Base-by-base conservation (phyloP, 2,329 filamentous ascomycete genomes). In the Cercospora sp. region DNA sequence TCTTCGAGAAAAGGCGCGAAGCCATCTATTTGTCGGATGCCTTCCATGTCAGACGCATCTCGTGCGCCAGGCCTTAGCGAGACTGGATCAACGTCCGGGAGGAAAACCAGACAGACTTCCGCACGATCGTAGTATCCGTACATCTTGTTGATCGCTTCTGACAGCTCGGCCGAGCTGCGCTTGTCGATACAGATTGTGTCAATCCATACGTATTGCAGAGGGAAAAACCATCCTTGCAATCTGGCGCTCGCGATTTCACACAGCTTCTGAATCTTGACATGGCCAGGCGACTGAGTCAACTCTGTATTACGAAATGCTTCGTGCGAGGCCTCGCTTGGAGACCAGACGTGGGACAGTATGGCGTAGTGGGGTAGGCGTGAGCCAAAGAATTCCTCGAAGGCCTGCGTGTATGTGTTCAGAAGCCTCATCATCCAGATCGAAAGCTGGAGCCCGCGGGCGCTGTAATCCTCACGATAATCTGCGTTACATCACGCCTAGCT, bases 121-220 rank as follows among this genome's bases (percentile, higher is more conserved):
- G 72, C 66, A n/a, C 61, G 51, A 57, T 65, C 51, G 53, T 74
- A 74, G 68, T 69, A 74, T 26, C 40, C 61, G 32, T 66, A 73
- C 72, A 73, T 74, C 5, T 66, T 69, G 53, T 73, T 73, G 57
- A 73, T 71, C 8, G 71, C 63, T 65, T 72, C 69, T 9, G 53
- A 66, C 3, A 74, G 62, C 49, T 72, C 72, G 7, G 69, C 69
- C 24, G 61, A 66, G 55, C 62, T 70, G 5, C 30, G 67, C 37
- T 72, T 71, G 60, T 74, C 69, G 26, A 74, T 73, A 59, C 71
- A 71, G 62, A 66, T 69, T 32, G 72, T 74, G 53, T 74, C 72
- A 28, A 72, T 61, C 72, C 72, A 74, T 18, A 66, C 61, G 24
- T 51, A 51, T 10, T 16, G 45, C 45, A 51, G 24, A 3, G 45